A percentile compares a stretch with the other conserved stretches of the same genome.
phyloP scores from a whole-genome alignment of 129 eudicot genomes.

The Arctium minus region DNA sequence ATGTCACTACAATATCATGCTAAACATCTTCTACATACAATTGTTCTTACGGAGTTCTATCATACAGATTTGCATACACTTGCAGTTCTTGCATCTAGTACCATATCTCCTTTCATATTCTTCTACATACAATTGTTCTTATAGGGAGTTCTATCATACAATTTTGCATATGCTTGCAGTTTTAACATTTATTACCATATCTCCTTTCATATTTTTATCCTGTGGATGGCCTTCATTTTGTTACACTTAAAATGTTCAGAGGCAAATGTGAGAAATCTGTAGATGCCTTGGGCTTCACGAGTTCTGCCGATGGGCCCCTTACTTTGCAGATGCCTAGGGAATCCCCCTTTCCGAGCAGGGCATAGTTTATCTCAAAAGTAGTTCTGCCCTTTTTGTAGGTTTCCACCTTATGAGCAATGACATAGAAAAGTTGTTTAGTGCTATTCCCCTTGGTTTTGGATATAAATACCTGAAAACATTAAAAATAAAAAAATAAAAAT shows the following conservation, averaged over 20 bases:
- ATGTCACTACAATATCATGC: conserved; percentile 3
- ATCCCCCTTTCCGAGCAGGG: no score
- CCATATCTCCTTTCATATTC: neutral
- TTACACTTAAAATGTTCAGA: conserved; percentile 31
- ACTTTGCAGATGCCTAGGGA: no score
- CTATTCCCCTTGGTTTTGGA: no score
- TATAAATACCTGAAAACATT: no score
- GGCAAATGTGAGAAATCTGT: conserved; percentile 44
- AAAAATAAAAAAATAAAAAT: no score
- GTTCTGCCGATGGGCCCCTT: conserved; percentile 41
- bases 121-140: neutral
- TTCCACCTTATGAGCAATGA: no score
- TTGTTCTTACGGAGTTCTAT: neutral
- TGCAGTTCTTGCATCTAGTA: neutral
- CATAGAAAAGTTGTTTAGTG: no score
- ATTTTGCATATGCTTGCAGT: neutral
- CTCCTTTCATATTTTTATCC: neutral
- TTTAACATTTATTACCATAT: conserved; percentile 2
- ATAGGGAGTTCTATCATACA: neutral
- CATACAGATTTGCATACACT: neutral
- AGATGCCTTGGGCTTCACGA: conserved; percentile 33
- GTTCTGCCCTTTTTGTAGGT: no score
- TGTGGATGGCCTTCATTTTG: conserved; percentile 7
- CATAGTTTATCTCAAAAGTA: no score
- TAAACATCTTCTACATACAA: neutral